Evolutionary conservation across 2,329 filamentous ascomycete genomes (phyloP).

Genomic region (Alternaria consortialis): DNA sequence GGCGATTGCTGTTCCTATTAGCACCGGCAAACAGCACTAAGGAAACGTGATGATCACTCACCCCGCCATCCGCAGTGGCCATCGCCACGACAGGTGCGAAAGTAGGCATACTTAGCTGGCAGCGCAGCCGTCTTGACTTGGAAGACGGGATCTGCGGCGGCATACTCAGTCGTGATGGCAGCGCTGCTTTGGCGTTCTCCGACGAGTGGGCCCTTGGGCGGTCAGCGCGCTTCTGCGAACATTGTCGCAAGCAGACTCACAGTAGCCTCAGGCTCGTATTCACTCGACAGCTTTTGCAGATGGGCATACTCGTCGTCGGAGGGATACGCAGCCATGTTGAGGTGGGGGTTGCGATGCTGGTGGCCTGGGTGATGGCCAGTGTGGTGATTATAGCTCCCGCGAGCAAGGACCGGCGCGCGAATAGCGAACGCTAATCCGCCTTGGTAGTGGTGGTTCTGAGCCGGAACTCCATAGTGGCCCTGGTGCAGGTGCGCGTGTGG

Average conservation of each 20-base stretch:
- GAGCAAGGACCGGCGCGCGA: slow-evolving; percentile 52
- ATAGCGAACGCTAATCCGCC: slow-evolving; percentile 41
- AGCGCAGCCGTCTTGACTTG: slow-evolving; percentile 87
- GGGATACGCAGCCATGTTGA: slow-evolving; percentile 52
- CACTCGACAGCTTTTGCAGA: slow-evolving; percentile 69
- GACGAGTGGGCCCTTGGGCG: slow-evolving; percentile 78
- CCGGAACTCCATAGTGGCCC: slow-evolving; percentile 36
- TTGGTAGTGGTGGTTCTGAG: slow-evolving; percentile 39
- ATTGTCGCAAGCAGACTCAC: slow-evolving; percentile 54
- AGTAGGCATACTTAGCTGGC: slow-evolving; percentile 84
- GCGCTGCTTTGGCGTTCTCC: slow-evolving; percentile 79
- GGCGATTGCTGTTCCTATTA: slow-evolving; percentile 74
- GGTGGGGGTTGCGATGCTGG: slow-evolving; percentile 36
- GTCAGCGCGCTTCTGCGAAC: slow-evolving; percentile 26
- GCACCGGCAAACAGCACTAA: slow-evolving; percentile 17
- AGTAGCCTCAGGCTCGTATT: slow-evolving; percentile 66
- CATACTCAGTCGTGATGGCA: slow-evolving; percentile 84
- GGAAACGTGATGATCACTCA: slow-evolving; percentile 59
- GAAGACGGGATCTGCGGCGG: slow-evolving; percentile 84
- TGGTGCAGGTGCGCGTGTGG: slow-evolving; percentile 22
- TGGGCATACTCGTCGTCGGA: slow-evolving; percentile 66
- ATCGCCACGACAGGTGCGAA: slow-evolving; percentile 87
- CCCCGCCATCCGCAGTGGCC: slow-evolving; percentile 98
- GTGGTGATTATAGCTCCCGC: slow-evolving; percentile 45
- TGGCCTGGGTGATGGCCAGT: slow-evolving; percentile 41